Evolutionary conservation across 2,329 filamentous ascomycete species (phyloP).

Genomic region (Paracoccidioides brasiliensis): DNA sequence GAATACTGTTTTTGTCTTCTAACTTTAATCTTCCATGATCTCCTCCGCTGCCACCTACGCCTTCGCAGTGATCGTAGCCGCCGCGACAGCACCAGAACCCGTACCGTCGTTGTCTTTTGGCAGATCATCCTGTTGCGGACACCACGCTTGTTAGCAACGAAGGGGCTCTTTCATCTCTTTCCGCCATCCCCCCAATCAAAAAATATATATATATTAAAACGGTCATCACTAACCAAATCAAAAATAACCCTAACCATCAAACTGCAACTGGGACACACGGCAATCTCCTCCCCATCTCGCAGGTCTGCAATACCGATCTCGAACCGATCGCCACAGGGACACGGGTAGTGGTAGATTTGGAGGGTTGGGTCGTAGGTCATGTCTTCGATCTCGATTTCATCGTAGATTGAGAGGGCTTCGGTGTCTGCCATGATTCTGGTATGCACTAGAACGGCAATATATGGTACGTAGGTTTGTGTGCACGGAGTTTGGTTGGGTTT

Average conservation of each 20-base stretch:
- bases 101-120: conserved; percentile 31
- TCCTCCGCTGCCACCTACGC: conserved; percentile 20
- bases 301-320: conserved; percentile 78
- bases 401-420: conserved; percentile 66
- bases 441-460: background rate
- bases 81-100: conserved; percentile 13
- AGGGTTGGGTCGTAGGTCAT: conserved; percentile 78
- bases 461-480: no score
- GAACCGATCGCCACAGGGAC: conserved; percentile 93
- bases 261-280: conserved; percentile 94
- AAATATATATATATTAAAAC: background rate
- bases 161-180: background rate
- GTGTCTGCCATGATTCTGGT: conserved; percentile 42
- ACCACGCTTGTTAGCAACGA: background rate
- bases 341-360: conserved; percentile 90
- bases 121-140: conserved; percentile 34
- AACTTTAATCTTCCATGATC: background rate
- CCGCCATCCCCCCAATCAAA: background rate
- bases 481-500: background rate
- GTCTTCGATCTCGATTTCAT: conserved; percentile 97
- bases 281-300: conserved; percentile 80
- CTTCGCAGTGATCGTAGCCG: conserved; percentile 26
- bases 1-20: background rate
- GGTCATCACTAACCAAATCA: conserved; percentile 50
- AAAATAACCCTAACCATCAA: conserved; percentile 94